Percentiles rank a stretch among this genome's conserved stretches.
Conservation (phyloP, 306 rosid species). For the Mimosa bimucronata region DNA sequence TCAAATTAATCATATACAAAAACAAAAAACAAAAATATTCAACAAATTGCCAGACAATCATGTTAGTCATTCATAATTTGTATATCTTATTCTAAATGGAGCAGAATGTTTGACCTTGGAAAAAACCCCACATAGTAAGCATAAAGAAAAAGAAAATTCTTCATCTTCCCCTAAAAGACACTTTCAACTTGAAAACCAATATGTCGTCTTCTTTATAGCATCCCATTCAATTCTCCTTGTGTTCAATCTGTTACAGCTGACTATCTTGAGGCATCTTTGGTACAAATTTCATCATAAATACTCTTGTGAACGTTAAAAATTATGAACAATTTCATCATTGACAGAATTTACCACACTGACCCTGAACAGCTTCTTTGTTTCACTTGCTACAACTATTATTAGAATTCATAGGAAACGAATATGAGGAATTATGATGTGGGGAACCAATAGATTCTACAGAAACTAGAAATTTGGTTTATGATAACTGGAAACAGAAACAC, state of each 20-base stretch:
- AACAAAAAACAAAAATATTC: neutral
- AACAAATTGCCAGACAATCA: neutral
- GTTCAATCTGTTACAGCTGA: neutral
- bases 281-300: neutral
- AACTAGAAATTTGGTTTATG: neutral
- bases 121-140: neutral
- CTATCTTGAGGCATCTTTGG: neutral
- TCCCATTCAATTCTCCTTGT: neutral
- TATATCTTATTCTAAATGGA: neutral
- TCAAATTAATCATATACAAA: neutral
- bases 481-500: neutral
- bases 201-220: neutral
- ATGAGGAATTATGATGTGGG: neutral
- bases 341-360: neutral
- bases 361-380: neutral
- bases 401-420: neutral
- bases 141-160: neutral
- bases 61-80: neutral
- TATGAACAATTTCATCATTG: neutral
- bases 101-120: neutral
- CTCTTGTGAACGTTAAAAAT: neutral
- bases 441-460: neutral
- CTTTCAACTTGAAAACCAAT: neutral
- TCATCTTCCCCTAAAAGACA: neutral
- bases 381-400: neutral